Evolutionary conservation across 805 yeast species (phyloP).

Genomic region (Nadsonia fulvescens): DNA sequence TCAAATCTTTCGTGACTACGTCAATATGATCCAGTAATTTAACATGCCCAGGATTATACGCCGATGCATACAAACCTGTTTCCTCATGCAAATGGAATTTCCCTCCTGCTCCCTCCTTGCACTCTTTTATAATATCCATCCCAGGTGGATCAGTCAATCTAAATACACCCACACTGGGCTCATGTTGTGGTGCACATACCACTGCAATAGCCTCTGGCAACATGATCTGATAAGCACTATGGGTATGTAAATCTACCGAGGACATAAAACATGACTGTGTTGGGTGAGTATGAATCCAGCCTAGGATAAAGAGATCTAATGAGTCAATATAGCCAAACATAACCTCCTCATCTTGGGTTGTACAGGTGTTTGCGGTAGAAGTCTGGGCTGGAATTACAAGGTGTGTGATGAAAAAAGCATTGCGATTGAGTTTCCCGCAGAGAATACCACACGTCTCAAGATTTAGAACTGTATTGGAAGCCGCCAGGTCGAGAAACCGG

Average conservation of each 20-base stretch:
- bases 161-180: conserved; percentile 36
- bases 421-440: conserved; percentile 41
- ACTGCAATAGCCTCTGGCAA: conserved; percentile 51
- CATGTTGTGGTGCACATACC: conserved; percentile 38
- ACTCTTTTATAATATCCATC: conserved; percentile 32
- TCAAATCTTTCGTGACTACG: conserved; percentile 30
- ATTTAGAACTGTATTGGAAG: conserved; percentile 28
- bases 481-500: conserved; percentile 29
- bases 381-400: conserved; percentile 46
- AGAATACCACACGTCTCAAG: conserved; percentile 53
- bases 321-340: conserved; percentile 37
- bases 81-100: conserved; percentile 48
- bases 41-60: conserved; percentile 34
- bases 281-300: conserved; percentile 66
- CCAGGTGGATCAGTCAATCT: conserved; percentile 53
- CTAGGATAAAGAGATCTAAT: conserved; percentile 41
- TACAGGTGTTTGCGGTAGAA: conserved; percentile 44
- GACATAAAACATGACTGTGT: conserved; percentile 54
- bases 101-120: conserved; percentile 28
- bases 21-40: conserved; percentile 27
- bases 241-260: conserved; percentile 51
- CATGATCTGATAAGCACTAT: conserved; percentile 51
- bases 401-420: conserved; percentile 46
- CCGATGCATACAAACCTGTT: conserved; percentile 28
- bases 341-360: conserved; percentile 40